These are phyloP conservation scores for Stramenopiles sp. DNA, from an alignment of 352 stramenopile species.

Conservation along the genomic window DNA sequence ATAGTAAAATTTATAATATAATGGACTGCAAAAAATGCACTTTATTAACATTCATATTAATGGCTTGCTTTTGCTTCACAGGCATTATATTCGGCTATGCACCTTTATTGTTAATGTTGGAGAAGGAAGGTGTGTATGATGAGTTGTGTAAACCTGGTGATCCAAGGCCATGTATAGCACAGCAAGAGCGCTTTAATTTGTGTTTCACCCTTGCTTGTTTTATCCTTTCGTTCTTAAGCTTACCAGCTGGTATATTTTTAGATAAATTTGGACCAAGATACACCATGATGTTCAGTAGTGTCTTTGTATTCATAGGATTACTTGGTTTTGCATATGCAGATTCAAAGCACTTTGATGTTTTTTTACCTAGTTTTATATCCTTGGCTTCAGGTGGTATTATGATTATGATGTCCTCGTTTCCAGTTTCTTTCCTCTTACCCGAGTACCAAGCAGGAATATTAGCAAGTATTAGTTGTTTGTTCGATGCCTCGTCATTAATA, in stretches of 20 bases:
- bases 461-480: constrained; percentile 45
- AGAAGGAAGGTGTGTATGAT: constrained; percentile 49
- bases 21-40: too few relatives aligned
- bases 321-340: constrained; percentile 44
- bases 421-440: constrained; percentile 42
- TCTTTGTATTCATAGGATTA: constrained; percentile 42
- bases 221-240: constrained; percentile 41
- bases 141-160: constrained; percentile 35
- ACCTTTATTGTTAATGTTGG: constrained; percentile 47
- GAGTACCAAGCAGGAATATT: constrained; percentile 46
- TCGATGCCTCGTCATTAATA: constrained; percentile 43
- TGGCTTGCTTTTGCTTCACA: constrained; percentile 54
- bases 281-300: constrained; percentile 27
- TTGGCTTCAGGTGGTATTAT: constrained; percentile 43
- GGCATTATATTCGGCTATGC: constrained; percentile 59
- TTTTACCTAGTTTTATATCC: constrained; percentile 39
- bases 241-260: constrained; percentile 50
- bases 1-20: too few relatives aligned
- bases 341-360: constrained; percentile 44
- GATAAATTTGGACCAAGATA: constrained; percentile 37
- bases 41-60: constrained; percentile 36
- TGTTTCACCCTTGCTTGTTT: constrained; percentile 52
- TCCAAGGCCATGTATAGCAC: constrained; percentile 29
- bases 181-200: constrained; percentile 61
- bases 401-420: constrained; percentile 52